These are phyloP conservation scores for Apiotrichum laibachii DNA, from an alignment of 1,284 basidiomycete genomes.

Conservation along the genomic window DNA sequence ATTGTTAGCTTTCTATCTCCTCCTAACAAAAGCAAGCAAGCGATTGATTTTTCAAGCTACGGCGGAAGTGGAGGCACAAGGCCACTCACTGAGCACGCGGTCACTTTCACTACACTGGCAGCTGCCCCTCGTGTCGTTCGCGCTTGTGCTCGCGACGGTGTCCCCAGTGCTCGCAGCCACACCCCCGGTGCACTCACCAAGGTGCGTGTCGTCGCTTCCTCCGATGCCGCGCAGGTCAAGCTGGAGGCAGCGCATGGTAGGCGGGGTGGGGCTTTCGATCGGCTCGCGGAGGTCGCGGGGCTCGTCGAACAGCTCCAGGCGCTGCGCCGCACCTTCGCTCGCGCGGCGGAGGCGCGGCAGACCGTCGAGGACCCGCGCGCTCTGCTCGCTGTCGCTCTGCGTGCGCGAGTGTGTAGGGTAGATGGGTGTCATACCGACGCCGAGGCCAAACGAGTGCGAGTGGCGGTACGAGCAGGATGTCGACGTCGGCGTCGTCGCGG, in stretches of 20 bases:
- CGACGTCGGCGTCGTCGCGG: not conserved
- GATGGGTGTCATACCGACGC: constrained; percentile 6
- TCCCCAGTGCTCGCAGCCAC: no score
- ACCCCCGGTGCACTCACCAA: not conserved
- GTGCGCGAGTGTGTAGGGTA: constrained; percentile 6
- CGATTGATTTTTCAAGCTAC: no score
- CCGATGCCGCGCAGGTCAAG: constrained; percentile 36
- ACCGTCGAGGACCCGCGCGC: not conserved
- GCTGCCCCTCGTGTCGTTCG: no score
- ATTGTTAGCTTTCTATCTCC: not conserved
- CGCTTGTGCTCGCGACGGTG: no score
- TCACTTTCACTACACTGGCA: not conserved
- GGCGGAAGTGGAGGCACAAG: no score
- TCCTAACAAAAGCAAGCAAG: no score
- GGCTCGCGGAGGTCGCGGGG: not conserved
- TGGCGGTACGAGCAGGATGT: not conserved
- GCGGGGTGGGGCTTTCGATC: not conserved
- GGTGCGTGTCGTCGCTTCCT: not conserved
- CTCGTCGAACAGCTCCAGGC: constrained; percentile 3
- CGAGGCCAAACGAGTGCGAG: not conserved
- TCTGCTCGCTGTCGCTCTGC: constrained; percentile 1
- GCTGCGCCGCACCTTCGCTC: constrained; percentile 7
- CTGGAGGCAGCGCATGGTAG: constrained; percentile 44
- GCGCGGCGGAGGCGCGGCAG: constrained; percentile 7
- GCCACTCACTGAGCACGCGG: not conserved